Evolutionary conservation across 2,329 filamentous ascomycete genomes (phyloP), one percentile per base, ranked within the genome.

Genomic region (Scedosporium boydii): DNA sequence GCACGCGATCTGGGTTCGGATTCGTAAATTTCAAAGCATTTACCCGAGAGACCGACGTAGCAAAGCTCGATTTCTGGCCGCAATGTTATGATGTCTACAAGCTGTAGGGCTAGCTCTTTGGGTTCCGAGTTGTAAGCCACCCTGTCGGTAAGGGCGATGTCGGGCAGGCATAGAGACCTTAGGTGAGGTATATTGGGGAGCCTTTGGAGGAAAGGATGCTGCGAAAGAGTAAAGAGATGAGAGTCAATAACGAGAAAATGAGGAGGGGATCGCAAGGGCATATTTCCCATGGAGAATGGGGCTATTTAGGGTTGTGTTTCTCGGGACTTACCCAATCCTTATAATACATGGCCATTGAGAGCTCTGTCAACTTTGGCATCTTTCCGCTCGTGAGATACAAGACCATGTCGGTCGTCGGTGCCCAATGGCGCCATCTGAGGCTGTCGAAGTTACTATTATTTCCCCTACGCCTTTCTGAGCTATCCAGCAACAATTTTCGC

Each of bases 1-100:
- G 82, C 79, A 12, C 76, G 78, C 2, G 61, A 62, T 7, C 46
- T 23, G 4, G 76, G 75, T 58, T 80, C 77, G 59, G 80, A 81
- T 71, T 95, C 90, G 6, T 92, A 74, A 38, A 95, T 88, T 71
- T 95, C 90, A 69, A 90, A 95, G 73, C 91, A 95, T 72, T 92
- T 93, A 48, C 78, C 78, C n/a, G 81, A 81, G 61, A 95, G 83
- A 18, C 88, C 91, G 67, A 93, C 82, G 69, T 93, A 93, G 72
- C 87, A 90, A 14, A 95, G 79, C 69, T 88, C 86, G 27, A 93
- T 83, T 67, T 93, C 89, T 0, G 89, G 88, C 4, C 89, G 82
- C 16, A 95, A 78, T 12, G 88, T 86, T 61, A 93, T 86, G 56
- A 93, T 89, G 70, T 93, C 89, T 38, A 92, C 81, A 57, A 93